Evolutionary conservation across 2,329 filamentous ascomycete genomes (phyloP), one percentile per base, ranked within the genome.

Genomic region (Aspergillus unguis): DNA sequence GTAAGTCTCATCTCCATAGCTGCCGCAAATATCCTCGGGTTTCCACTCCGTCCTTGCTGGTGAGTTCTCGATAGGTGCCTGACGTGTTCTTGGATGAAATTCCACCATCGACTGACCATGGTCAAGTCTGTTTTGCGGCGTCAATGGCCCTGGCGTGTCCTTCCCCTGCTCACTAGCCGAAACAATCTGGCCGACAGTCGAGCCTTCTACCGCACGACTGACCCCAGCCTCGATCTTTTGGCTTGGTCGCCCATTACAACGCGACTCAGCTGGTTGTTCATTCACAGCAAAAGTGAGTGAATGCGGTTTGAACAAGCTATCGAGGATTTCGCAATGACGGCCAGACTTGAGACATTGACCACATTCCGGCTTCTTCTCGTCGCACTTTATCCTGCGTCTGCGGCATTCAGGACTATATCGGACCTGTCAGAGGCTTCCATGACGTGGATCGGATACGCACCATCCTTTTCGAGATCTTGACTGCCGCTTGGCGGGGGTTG

Each of bases 341-440:
- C 57, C 59, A 49, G 50, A 45, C 40, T 56, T 46, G 7, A 54
- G 27, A 41, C 58, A 62, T 36, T 58, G 60, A 2, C 33, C 53
- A 32, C 61, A 63, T 31, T 53, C 50, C 5, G 61, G 61, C 43
- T 51, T 53, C 27, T 38, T 55, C 37, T 62, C 58, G 32, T 63
- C 61, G 41, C 60, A 63, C 40, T 62, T 62, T 17, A 61, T 58
- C 48, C 59, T 58, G 28, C 61, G 56, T 7, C 35, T 36, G 4
- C 61, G 59, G 5, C 61, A 57, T 23, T 43, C 52, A 7, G 48
- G 52, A 37, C 48, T 50, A 42, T 40, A 23, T 42, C 9, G 11
- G 7, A 23, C 23, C 8, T 6, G 26, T 38, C 9, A 9, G n/a
- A 25, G 17, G 6, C 7, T 5, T 17, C 11, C 26, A 5, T 26